Evolutionary conservation across 2,329 filamentous ascomycete species (phyloP).

Genomic region (Alternaria ethzedia): DNA sequence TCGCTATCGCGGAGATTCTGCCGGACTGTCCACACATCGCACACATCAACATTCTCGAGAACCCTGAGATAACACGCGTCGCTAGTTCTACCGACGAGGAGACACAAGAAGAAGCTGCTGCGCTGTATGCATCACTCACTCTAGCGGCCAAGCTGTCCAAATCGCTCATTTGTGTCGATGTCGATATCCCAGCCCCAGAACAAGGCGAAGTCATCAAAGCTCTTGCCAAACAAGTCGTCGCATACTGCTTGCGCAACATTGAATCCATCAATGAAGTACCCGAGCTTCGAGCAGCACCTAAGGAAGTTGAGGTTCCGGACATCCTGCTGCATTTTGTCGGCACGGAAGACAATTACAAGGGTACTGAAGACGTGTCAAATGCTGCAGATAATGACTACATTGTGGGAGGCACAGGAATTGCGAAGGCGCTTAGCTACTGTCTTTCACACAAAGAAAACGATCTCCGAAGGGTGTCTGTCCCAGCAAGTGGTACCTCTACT

Average conservation of each 20-base stretch:
- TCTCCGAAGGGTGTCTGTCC: conserved; percentile 47
- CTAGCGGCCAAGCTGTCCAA: conserved; percentile 84
- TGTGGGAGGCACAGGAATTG: conserved; percentile 92
- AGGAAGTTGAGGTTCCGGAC: conserved; percentile 72
- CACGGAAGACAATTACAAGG: conserved; percentile 60
- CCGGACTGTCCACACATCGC: conserved; percentile 82
- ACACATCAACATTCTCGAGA: conserved; percentile 86
- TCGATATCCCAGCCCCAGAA: conserved; percentile 81
- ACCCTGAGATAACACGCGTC: conserved; percentile 72
- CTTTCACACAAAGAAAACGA: conserved; percentile 78
- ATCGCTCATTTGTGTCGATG: conserved; percentile 86
- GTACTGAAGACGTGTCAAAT: conserved; percentile 67
- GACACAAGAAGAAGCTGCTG: conserved; percentile 89
- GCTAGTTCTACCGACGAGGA: conserved; percentile 78
- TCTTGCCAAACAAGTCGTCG: conserved; percentile 91
- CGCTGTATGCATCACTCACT: conserved; percentile 88
- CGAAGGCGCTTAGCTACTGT: conserved; percentile 91
- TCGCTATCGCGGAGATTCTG: conserved; percentile 86
- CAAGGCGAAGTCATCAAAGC: conserved; percentile 92
- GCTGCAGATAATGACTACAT: conserved; percentile 94
- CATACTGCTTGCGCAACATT: conserved; percentile 91
- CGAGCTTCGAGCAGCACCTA: conserved; percentile 57
- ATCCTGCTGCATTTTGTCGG: conserved; percentile 88
- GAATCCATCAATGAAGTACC: conserved; percentile 76
- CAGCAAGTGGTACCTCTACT: conserved; percentile 61